Evolutionary conservation across 2,329 filamentous ascomycete species (phyloP).

Genomic region (Paecilomyces niveus): DNA sequence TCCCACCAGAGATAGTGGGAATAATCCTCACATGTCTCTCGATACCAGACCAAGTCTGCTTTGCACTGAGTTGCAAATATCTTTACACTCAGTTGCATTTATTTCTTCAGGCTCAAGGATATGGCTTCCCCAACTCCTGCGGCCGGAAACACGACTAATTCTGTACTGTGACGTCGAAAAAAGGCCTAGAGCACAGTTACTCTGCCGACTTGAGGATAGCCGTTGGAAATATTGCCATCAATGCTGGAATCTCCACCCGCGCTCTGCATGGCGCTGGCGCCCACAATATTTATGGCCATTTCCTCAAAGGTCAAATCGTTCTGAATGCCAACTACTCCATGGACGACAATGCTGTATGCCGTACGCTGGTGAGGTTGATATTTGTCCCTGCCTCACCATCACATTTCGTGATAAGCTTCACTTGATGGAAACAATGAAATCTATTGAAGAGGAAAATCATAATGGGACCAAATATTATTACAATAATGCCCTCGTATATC

Average conservation of each 20-base stretch:
- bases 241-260: neutral
- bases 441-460: neutral
- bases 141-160: neutral
- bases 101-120: neutral
- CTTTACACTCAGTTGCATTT: neutral
- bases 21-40: neutral
- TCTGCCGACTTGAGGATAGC: neutral
- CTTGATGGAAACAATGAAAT: neutral
- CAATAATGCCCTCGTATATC: neutral
- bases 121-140: neutral
- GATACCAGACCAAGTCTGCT: neutral
- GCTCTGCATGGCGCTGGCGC: neutral
- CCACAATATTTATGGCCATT: neutral
- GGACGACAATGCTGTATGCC: neutral
- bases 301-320: neutral
- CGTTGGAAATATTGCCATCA: neutral
- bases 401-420: conserved; percentile 2
- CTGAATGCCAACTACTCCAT: neutral
- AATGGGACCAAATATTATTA: neutral
- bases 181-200: neutral
- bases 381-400: conserved; percentile 4
- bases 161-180: neutral
- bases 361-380: neutral
- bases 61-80: neutral
- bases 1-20: neutral